A percentile compares a stretch with the other conserved stretches of the same genome.
These are phyloP conservation scores for Pythium myriotylum DNA, from an alignment of 352 stramenopile species.

Conservation along the genomic window DNA sequence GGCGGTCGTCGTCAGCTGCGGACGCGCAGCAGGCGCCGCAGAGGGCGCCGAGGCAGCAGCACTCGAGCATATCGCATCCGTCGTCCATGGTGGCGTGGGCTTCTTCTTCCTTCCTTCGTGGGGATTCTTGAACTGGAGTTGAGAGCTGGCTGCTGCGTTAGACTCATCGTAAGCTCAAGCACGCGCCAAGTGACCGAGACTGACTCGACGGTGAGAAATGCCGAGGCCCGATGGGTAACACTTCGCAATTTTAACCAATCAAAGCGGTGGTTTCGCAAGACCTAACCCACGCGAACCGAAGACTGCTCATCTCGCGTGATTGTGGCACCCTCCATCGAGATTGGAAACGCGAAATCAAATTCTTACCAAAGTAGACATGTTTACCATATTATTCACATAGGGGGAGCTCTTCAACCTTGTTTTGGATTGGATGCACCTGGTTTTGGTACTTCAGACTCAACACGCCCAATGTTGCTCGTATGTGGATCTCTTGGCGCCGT, in stretches of 20 bases:
- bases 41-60: constrained; percentile 71
- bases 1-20: constrained; percentile 35
- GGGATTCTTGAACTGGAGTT: constrained; percentile 12
- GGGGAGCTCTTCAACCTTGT: neutral
- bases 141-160: neutral
- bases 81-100: constrained; percentile 62
- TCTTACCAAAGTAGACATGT: no score
- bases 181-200: constrained; percentile 8
- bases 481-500: neutral
- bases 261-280: neutral
- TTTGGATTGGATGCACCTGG: neutral
- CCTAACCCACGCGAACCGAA: neutral
- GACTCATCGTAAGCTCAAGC: neutral
- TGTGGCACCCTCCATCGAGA: no score
- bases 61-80: constrained; percentile 80
- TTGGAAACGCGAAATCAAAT: no score
- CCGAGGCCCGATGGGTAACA: constrained; percentile 4
- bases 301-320: no score
- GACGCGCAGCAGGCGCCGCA: constrained; percentile 77
- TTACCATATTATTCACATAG: no score
- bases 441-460: no score
- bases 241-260: constrained; percentile 14
- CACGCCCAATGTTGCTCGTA: constrained; percentile 1
- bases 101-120: constrained; percentile 4
- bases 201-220: constrained; percentile 22